These are phyloP conservation scores for Byssoonygena ceratinophila DNA, from an alignment of 2,329 filamentous ascomycete genomes.

Conservation along the genomic window DNA sequence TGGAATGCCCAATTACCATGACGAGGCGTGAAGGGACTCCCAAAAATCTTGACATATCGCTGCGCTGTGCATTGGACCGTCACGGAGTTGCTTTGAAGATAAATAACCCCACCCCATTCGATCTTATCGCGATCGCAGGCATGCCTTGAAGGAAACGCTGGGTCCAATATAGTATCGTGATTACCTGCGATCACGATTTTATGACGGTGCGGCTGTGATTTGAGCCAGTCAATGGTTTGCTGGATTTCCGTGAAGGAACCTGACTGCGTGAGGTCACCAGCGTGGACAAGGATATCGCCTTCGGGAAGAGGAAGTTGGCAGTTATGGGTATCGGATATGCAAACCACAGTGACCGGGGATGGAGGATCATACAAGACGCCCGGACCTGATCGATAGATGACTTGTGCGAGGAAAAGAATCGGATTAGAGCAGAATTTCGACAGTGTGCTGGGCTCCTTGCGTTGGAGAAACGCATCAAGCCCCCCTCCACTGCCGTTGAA, in stretches of 20 bases:
- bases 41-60: constrained; percentile 57
- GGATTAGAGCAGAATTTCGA: too few species aligned
- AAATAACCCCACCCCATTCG: constrained; percentile 54
- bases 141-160: neutral
- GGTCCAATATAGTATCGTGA: constrained; percentile 70
- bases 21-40: constrained; percentile 60
- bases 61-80: constrained; percentile 49
- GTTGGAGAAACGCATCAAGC: too few species aligned
- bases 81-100: constrained; percentile 56
- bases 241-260: constrained; percentile 62
- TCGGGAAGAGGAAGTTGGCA: constrained; percentile 18
- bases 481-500: too few species aligned
- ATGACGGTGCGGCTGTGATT: constrained; percentile 54
- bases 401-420: too few species aligned
- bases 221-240: constrained; percentile 65
- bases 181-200: constrained; percentile 77
- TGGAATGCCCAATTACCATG: constrained; percentile 69
- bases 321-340: constrained; percentile 27
- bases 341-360: constrained; percentile 18
- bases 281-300: constrained; percentile 35
- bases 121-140: neutral
- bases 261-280: constrained; percentile 42
- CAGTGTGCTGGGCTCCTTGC: too few species aligned
- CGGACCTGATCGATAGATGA: too few species aligned
- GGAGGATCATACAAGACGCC: too few species aligned